Conservation (phyloP, 2,329 filamentous ascomycete genomes). For the Epichloe hybrida region DNA sequence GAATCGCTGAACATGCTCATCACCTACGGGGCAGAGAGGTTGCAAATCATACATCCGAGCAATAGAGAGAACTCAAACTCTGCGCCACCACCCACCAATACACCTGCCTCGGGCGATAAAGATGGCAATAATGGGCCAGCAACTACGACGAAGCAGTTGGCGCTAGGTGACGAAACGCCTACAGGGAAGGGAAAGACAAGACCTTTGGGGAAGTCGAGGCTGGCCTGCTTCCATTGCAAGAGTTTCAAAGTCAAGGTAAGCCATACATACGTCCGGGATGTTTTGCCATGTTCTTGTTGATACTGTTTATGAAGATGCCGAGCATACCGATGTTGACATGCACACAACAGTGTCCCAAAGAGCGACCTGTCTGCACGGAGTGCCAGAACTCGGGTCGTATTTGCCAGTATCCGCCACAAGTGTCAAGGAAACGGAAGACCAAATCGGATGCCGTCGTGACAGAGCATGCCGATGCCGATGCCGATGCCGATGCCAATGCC, state of each 20-base stretch:
- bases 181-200: conserved; percentile 10
- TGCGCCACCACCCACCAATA: conserved; percentile 13
- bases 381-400: conserved; percentile 18
- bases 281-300: too few species aligned
- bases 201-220: conserved; percentile 16
- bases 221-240: conserved; percentile 23
- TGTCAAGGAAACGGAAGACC: conserved; percentile 12
- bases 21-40: conserved; percentile 41
- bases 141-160: conserved; percentile 20
- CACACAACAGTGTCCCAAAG: conserved; percentile 24
- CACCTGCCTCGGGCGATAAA: conserved; percentile 10
- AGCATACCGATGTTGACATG: conserved; percentile 8
- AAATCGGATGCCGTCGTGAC: conserved; percentile 10
- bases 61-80: conserved; percentile 19
- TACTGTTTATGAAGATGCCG: not conserved
- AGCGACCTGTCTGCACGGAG: conserved; percentile 25
- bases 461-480: conserved; percentile 6
- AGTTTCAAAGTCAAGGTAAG: conserved; percentile 25
- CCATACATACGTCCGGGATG: not conserved
- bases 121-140: conserved; percentile 10
- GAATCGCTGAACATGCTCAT: conserved; percentile 43
- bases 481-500: conserved; percentile 2
- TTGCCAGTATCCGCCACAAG: conserved; percentile 28
- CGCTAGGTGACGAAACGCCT: conserved; percentile 8
- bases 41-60: conserved; percentile 42